These are phyloP conservation scores for Schizophyllum commune DNA, from an alignment of 1,284 basidiomycete genomes.

Conservation along the genomic window DNA sequence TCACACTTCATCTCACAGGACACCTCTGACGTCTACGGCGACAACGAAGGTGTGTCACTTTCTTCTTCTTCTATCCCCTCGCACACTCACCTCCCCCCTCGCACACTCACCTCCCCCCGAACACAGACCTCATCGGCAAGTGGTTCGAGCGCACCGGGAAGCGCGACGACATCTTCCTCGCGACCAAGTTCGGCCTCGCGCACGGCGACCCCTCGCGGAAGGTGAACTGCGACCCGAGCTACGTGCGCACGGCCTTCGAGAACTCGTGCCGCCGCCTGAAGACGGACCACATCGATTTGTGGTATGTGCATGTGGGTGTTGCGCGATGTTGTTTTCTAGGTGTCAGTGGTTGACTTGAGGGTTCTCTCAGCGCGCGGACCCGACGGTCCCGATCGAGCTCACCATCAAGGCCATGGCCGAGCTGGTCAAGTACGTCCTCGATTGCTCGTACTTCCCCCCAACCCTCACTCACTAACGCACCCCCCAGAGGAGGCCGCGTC, in stretches of 20 bases:
- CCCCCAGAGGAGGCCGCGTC: slow-evolving; percentile 45
- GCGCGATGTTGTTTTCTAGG: not conserved
- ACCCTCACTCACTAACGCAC: not conserved
- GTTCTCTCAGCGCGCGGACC: slow-evolving; percentile 29
- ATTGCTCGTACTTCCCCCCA: not conserved
- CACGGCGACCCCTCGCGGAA: slow-evolving; percentile 4
- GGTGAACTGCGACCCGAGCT: slow-evolving; percentile 25
- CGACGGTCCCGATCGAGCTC: slow-evolving; percentile 36
- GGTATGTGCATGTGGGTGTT: slow-evolving; percentile 21
- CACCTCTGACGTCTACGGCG: slow-evolving; percentile 28
- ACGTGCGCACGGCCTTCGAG: slow-evolving; percentile 19
- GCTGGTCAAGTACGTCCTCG: slow-evolving; percentile 36
- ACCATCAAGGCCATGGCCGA: slow-evolving; percentile 46
- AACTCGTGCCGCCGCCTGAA: slow-evolving; percentile 25
- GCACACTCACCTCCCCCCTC: too few species aligned
- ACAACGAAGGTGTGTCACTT: slow-evolving; percentile 19
- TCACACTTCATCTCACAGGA: slow-evolving; percentile 4
- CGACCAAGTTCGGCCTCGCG: slow-evolving; percentile 42
- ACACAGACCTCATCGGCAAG: slow-evolving; percentile 26
- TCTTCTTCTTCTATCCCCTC: not conserved
- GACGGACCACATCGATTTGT: slow-evolving; percentile 25
- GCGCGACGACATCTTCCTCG: slow-evolving; percentile 36
- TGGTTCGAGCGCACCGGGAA: slow-evolving; percentile 40
- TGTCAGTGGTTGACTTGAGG: not conserved
- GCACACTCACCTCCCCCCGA: too few species aligned